Conservation (phyloP, 306 rosid genomes). For the Glycyrrhiza uralensis region DNA sequence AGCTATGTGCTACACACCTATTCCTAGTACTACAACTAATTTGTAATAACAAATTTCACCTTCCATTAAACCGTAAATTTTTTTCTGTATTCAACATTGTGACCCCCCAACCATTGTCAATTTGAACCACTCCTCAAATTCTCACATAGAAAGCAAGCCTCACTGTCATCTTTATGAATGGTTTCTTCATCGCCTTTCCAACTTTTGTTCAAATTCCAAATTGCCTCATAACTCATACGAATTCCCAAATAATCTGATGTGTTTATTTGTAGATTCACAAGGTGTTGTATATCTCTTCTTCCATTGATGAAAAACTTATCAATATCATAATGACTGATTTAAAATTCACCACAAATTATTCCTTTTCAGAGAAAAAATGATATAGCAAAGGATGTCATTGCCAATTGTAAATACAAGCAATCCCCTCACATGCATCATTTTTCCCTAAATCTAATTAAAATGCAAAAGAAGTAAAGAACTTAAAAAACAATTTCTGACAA, state of each 20-base stretch:
- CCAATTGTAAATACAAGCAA: neutral
- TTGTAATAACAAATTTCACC: neutral
- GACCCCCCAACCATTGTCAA: neutral
- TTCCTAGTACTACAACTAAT: neutral
- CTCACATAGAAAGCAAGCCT: neutral
- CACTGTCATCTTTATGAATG: neutral
- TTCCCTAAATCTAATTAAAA: neutral
- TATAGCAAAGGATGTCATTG: neutral
- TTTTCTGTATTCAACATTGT: neutral
- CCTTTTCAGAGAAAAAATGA: neutral
- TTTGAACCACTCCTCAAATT: neutral
- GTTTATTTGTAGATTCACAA: neutral
- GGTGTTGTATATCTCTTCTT: neutral
- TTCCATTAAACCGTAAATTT: neutral
- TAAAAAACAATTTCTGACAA: neutral
- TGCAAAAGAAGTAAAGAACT: conserved; percentile 7
- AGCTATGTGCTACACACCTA: neutral
- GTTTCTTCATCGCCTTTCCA: neutral
- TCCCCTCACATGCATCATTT: neutral
- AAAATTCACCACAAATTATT: neutral
- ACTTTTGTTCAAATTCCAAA: neutral
- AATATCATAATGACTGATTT: neutral
- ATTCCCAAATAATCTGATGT: neutral
- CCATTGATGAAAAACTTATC: neutral
- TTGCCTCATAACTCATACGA: neutral